Evolutionary conservation across 148 eudicot species (phyloP).

Genomic region (Rhododendron kiyosumense): DNA sequence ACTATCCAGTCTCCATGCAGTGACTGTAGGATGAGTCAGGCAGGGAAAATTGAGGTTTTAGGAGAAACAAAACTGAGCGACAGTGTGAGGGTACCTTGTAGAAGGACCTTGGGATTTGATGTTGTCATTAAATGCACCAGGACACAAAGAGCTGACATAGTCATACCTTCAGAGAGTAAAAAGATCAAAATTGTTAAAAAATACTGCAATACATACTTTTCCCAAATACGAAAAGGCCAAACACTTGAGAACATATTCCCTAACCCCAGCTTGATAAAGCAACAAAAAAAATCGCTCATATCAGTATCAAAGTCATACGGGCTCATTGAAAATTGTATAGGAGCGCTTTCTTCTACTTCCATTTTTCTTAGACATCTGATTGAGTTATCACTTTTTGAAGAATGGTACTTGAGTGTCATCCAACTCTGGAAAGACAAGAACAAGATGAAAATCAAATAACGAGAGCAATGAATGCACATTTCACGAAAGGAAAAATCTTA

Average conservation of each 20-base stretch:
- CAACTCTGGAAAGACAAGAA: constrained; percentile 39
- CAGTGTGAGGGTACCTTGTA: constrained; percentile 37
- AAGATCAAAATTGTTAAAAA: constrained; percentile 6
- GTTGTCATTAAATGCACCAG: constrained; percentile 43
- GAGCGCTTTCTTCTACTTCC: constrained; percentile 41
- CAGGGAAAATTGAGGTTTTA: background rate
- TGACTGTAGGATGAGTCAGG: background rate
- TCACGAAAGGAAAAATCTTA: background rate
- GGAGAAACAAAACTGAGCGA: background rate
- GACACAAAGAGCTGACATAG: constrained; percentile 74
- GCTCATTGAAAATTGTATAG: constrained; percentile 58
- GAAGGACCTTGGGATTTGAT: constrained; percentile 33
- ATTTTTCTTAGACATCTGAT: constrained; percentile 47
- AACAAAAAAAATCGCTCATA: background rate
- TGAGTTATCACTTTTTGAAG: constrained; percentile 43
- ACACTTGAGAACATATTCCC: background rate
- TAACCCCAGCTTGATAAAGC: background rate
- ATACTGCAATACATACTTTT: background rate
- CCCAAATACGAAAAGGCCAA: background rate
- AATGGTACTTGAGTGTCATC: constrained; percentile 68
- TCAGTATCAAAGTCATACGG: constrained; percentile 40
- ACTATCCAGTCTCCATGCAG: background rate
- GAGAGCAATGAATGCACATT: background rate
- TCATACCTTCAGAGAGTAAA: constrained; percentile 38
- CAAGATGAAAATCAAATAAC: background rate